Conservation (phyloP, 2,329 filamentous ascomycete species). For the Ceratocystis albifundus region DNA sequence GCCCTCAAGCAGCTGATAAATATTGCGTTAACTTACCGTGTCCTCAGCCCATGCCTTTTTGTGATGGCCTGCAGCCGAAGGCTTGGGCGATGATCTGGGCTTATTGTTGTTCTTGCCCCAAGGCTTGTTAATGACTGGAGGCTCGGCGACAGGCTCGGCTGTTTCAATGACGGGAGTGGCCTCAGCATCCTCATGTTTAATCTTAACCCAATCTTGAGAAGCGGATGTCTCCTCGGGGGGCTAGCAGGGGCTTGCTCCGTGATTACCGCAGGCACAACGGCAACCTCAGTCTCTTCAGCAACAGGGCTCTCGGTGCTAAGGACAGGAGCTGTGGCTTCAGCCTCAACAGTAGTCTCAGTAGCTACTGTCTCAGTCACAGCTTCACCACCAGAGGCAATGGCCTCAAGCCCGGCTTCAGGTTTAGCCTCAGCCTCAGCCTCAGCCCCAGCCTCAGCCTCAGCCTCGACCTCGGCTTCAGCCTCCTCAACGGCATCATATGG, state of each 20-base stretch:
- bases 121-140: constrained; percentile 22
- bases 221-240: background rate
- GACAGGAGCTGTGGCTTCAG: background rate
- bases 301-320: background rate
- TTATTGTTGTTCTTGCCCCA: constrained; percentile 34
- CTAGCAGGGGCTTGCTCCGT: constrained; percentile 10
- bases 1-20: constrained; percentile 26
- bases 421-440: constrained; percentile 24
- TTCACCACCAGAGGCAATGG: background rate
- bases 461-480: constrained; percentile 5
- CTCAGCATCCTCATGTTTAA: constrained; percentile 25
- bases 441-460: constrained; percentile 24
- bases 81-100: constrained; percentile 52
- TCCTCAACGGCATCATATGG: constrained; percentile 29
- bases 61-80: constrained; percentile 44
- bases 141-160: constrained; percentile 30
- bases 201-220: constrained; percentile 19
- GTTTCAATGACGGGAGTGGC: constrained; percentile 26
- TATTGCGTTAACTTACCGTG: constrained; percentile 42
- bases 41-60: constrained; percentile 75
- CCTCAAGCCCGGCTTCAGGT: constrained; percentile 22
- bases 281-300: background rate
- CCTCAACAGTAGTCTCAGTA: constrained; percentile 3
- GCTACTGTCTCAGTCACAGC: constrained; percentile 4
- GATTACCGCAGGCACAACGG: background rate